phyloP scores from a whole-genome alignment of 257 asterid genomes.

The Linderniella brevidens region DNA sequence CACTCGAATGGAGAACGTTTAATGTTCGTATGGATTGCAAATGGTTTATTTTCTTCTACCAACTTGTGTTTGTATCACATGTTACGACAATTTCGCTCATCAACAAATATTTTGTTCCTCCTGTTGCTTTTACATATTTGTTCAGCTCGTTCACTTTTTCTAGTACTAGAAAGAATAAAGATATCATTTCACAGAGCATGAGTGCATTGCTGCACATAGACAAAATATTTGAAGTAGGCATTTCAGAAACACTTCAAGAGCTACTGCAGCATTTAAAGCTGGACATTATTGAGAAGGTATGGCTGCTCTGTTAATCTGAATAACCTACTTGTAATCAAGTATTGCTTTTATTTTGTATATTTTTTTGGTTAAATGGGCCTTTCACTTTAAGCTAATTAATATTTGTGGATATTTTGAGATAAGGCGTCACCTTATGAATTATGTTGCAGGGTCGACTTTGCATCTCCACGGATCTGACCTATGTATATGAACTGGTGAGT shows the following conservation, averaged over 20 bases:
- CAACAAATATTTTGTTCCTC: neutral
- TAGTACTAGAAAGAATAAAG: constrained; percentile 2
- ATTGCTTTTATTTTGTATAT: too few species aligned
- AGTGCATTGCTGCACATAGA: constrained; percentile 74
- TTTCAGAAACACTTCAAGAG: constrained; percentile 61
- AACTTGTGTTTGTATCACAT: too few species aligned
- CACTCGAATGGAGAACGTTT: too few species aligned
- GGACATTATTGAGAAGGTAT: constrained; percentile 73
- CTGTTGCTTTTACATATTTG: constrained; percentile 2
- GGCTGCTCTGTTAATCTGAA: constrained; percentile 2
- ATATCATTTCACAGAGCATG: constrained; percentile 47
- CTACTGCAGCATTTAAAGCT: constrained; percentile 43
- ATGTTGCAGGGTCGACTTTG: constrained; percentile 50
- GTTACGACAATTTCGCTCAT: too few species aligned
- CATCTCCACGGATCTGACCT: constrained; percentile 67
- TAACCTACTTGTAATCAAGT: too few species aligned
- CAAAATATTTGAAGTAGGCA: constrained; percentile 87
- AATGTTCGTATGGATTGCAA: too few species aligned
- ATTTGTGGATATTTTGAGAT: neutral
- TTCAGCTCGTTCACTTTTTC: constrained; percentile 5
- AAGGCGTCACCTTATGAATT: constrained; percentile 6
- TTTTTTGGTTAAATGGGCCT: neutral
- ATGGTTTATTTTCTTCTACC: too few species aligned
- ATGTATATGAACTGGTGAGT: constrained; percentile 71
- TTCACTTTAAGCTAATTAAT: neutral